These are phyloP conservation scores for Verticillium tricorpus DNA, from an alignment of 2,329 filamentous ascomycete species.

Conservation along the genomic window DNA sequence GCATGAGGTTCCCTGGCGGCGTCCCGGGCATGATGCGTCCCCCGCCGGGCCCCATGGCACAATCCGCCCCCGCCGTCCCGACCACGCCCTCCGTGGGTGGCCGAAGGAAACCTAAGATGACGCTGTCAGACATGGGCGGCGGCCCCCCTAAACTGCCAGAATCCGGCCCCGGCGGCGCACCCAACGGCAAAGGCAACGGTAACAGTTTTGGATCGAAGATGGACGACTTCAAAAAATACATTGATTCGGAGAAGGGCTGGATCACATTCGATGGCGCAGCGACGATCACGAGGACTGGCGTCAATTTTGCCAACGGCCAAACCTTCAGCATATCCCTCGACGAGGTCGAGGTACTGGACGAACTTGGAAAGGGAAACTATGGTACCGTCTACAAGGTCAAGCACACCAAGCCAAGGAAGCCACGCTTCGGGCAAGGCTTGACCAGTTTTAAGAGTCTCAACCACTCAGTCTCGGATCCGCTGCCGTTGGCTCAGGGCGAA, in stretches of 20 bases:
- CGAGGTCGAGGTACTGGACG: slow-evolving; percentile 87
- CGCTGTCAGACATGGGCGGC: slow-evolving; percentile 48
- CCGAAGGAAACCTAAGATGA: slow-evolving; percentile 58
- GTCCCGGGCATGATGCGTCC: slow-evolving; percentile 41
- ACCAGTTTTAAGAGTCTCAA: slow-evolving; percentile 42
- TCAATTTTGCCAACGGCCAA: slow-evolving; percentile 86
- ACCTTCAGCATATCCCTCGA: slow-evolving; percentile 93
- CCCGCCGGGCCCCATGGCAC: slow-evolving; percentile 41
- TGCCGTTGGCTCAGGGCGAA: slow-evolving; percentile 12
- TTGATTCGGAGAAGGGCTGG: slow-evolving; percentile 87
- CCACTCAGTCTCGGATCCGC: slow-evolving; percentile 30
- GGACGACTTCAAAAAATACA: slow-evolving; percentile 67
- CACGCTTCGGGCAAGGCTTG: slow-evolving; percentile 56
- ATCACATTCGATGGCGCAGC: slow-evolving; percentile 92
- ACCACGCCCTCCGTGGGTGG: slow-evolving; percentile 58
- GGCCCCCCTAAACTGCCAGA: slow-evolving; percentile 19
- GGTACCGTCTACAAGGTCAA: slow-evolving; percentile 96
- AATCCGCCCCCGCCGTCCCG: slow-evolving; percentile 48
- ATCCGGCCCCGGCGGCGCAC: slow-evolving; percentile 30
- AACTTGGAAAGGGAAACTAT: slow-evolving; percentile 96
- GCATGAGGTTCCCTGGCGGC: slow-evolving; percentile 34
- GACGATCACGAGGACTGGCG: slow-evolving; percentile 79
- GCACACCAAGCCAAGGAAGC: slow-evolving; percentile 64
- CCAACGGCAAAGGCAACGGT: slow-evolving; percentile 23
- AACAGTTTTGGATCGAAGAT: slow-evolving; percentile 42